Conservation (phyloP, 768 basidiomycete species). For the Hemileccinum impolitum region DNA sequence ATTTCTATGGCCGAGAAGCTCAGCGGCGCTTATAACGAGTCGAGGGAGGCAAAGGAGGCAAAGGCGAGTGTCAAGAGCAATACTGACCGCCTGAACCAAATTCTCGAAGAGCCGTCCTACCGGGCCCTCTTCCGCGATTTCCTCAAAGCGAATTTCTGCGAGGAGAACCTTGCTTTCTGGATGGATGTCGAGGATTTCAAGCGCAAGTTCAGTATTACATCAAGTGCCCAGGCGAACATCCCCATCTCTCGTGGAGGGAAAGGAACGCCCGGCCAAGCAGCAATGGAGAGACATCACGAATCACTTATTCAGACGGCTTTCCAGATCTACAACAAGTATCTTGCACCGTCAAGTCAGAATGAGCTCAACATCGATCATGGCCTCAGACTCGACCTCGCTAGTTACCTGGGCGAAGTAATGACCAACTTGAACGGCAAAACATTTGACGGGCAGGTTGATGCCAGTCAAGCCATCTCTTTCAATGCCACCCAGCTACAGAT, state of each 20-base stretch:
- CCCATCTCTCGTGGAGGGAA: constrained; percentile 39
- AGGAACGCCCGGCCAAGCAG: constrained; percentile 69
- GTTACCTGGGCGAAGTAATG: constrained; percentile 89
- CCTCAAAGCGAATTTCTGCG: constrained; percentile 91
- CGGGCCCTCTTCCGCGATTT: constrained; percentile 93
- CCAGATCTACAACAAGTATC: constrained; percentile 89
- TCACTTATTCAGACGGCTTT: constrained; percentile 92
- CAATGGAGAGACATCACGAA: constrained; percentile 98
- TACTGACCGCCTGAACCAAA: constrained; percentile 84
- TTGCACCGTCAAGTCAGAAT: constrained; percentile 91
- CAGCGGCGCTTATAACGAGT: constrained; percentile 46
- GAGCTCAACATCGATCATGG: constrained; percentile 99
- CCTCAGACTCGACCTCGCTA: constrained; percentile 89
- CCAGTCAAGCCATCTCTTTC: constrained; percentile 76
- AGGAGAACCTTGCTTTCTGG: constrained; percentile 98
- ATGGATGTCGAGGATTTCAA: constrained; percentile 97
- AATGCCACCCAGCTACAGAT: constrained; percentile 95
- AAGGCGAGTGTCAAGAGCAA: constrained; percentile 81
- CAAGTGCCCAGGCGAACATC: constrained; percentile 71
- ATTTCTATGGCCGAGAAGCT: constrained; percentile 76
- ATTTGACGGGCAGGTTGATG: constrained; percentile 78
- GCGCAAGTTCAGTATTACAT: constrained; percentile 92
- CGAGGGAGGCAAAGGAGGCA: constrained; percentile 40
- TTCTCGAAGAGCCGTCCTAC: constrained; percentile 88
- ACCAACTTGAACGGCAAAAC: constrained; percentile 70